These are phyloP conservation scores for Amphicarpaea edgeworthii DNA, from an alignment of 306 rosid genomes.

Conservation along the genomic window DNA sequence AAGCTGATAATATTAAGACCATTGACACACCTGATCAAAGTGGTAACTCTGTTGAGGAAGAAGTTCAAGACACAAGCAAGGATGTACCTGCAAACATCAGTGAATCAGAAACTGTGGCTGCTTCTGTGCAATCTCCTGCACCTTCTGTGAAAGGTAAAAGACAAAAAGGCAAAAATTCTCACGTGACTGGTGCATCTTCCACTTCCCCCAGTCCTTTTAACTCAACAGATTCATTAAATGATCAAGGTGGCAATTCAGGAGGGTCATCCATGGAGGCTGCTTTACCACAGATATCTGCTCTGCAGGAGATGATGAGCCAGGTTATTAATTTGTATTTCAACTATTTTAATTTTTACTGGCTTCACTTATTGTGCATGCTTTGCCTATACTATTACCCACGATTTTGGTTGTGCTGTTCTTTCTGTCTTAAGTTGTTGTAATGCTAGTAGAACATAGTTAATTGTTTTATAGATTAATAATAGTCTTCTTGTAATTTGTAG, in stretches of 20 bases:
- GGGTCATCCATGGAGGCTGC: conserved; percentile 54
- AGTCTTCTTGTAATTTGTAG: conserved; percentile 10
- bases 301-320: conserved; percentile 72
- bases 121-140: conserved; percentile 56
- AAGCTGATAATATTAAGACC: conserved; percentile 45
- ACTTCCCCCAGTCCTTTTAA: conserved; percentile 59
- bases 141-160: conserved; percentile 60
- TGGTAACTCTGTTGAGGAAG: conserved; percentile 45
- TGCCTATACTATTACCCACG: conserved; percentile 5
- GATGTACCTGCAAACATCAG: conserved; percentile 49
- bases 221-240: conserved; percentile 56
- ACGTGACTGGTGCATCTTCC: conserved; percentile 56
- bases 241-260: conserved; percentile 59
- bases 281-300: conserved; percentile 60
- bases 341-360: neutral
- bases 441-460: conserved; percentile 29
- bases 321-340: conserved; percentile 48
- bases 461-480: conserved; percentile 13
- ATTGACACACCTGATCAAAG: conserved; percentile 46
- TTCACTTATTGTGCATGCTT: conserved; percentile 28
- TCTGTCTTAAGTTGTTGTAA: conserved; percentile 13
- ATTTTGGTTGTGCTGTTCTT: conserved; percentile 32
- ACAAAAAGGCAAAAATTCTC: conserved; percentile 68
- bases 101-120: conserved; percentile 52
- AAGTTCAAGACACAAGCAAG: conserved; percentile 55